phyloP scores from a whole-genome alignment of 2,329 filamentous ascomycete species.

The Mycogone perniciosa region DNA sequence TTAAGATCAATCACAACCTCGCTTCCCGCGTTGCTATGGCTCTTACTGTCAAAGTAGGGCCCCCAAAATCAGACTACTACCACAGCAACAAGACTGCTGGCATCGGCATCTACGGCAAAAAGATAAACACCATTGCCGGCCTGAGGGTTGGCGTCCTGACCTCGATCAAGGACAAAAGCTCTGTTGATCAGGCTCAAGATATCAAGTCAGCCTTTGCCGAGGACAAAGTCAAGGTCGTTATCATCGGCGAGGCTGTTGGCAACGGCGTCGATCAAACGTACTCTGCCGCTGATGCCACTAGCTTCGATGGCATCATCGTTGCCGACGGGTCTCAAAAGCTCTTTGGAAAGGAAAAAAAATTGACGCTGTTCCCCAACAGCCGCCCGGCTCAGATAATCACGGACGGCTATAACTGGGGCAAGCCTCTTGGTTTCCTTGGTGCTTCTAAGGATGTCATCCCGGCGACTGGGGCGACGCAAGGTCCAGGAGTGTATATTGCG shows the following conservation, averaged over 20 bases:
- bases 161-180: constrained; percentile 33
- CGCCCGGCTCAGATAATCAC: constrained; percentile 57
- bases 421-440: constrained; percentile 59
- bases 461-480: constrained; percentile 37
- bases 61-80: constrained; percentile 58
- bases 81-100: constrained; percentile 59
- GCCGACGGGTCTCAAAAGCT: constrained; percentile 45
- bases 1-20: constrained; percentile 60
- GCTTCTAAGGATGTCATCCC: constrained; percentile 31
- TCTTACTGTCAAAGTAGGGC: constrained; percentile 53
- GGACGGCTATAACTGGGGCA: constrained; percentile 62
- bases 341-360: constrained; percentile 39
- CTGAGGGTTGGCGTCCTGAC: constrained; percentile 59
- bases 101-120: constrained; percentile 52
- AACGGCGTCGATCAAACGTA: constrained; percentile 58
- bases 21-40: constrained; percentile 57
- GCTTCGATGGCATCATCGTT: constrained; percentile 59
- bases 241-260: constrained; percentile 55
- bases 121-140: constrained; percentile 54
- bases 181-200: constrained; percentile 41
- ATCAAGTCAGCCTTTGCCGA: constrained; percentile 44
- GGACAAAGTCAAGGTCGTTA: constrained; percentile 48
- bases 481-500: constrained; percentile 36
- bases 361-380: constrained; percentile 56
- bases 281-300: constrained; percentile 54